Percentiles rank a stretch among this genome's conserved stretches.
These are phyloP conservation scores for Diutina sp. DNA, from an alignment of 1,139 yeast species.

Conservation along the genomic window DNA sequence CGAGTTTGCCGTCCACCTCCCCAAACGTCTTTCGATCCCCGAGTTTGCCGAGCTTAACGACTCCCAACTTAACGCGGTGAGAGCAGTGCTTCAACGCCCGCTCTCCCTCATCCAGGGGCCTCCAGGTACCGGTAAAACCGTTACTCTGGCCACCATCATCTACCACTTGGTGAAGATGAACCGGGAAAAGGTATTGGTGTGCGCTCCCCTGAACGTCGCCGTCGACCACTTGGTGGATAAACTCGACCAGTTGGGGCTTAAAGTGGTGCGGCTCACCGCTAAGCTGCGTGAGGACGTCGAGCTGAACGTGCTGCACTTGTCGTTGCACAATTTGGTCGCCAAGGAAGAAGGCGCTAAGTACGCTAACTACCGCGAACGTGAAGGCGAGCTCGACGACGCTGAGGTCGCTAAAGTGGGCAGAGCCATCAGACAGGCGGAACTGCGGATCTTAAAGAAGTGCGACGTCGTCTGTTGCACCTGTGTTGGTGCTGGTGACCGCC, in stretches of 20 bases:
- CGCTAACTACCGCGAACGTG: neutral
- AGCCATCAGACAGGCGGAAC: constrained; percentile 29
- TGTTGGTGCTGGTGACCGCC: constrained; percentile 77
- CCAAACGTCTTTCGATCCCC: constrained; percentile 51
- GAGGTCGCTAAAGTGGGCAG: neutral
- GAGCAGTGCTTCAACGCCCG: constrained; percentile 59
- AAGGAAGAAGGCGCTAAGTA: constrained; percentile 49
- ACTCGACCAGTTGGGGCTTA: constrained; percentile 51
- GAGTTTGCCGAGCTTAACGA: constrained; percentile 58
- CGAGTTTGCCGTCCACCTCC: constrained; percentile 47
- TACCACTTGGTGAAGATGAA: constrained; percentile 58
- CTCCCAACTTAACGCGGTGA: constrained; percentile 73
- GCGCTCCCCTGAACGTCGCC: constrained; percentile 95
- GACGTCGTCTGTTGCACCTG: constrained; percentile 88
- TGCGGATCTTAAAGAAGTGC: constrained; percentile 37
- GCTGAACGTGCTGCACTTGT: constrained; percentile 37
- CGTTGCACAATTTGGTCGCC: constrained; percentile 39
- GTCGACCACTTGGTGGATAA: constrained; percentile 83
- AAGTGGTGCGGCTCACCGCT: constrained; percentile 69
- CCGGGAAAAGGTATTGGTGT: constrained; percentile 44
- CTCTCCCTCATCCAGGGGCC: constrained; percentile 90
- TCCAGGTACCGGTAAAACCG: constrained; percentile 97
- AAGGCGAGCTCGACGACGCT: neutral
- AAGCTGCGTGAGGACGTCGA: constrained; percentile 75
- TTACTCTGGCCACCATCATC: constrained; percentile 81